Percentiles rank a stretch among this genome's conserved stretches.
Conservation (phyloP, 768 basidiomycete species). For the Rhizopogon vulgaris region DNA sequence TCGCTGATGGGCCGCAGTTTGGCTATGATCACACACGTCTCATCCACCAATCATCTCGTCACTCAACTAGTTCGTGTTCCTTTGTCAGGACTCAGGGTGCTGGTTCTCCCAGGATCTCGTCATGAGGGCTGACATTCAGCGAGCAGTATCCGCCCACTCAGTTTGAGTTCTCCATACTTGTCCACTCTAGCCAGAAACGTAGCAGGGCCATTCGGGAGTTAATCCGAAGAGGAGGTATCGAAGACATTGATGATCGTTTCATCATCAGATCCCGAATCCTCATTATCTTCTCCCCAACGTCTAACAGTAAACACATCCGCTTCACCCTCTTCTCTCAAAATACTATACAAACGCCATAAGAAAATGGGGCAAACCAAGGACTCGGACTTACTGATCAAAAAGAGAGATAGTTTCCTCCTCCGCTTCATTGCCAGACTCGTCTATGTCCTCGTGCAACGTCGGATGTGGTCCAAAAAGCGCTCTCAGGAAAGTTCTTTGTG, state of each 20-base stretch:
- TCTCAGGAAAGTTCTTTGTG: slow-evolving; percentile 31
- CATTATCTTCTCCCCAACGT: slow-evolving; percentile 29
- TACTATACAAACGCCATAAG: slow-evolving; percentile 32
- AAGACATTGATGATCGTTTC: background rate
- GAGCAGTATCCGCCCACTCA: no score
- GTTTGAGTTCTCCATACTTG: no score
- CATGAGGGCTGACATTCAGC: no score
- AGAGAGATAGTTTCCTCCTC: slow-evolving; percentile 47
- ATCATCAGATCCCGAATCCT: slow-evolving; percentile 14
- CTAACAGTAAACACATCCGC: slow-evolving; percentile 49
- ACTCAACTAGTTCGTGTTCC: no score
- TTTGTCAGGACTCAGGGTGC: no score
- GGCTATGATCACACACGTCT: no score
- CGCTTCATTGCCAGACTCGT: slow-evolving; percentile 35
- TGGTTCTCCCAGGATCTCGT: no score
- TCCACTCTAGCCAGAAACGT: no score
- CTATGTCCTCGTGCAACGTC: slow-evolving; percentile 21
- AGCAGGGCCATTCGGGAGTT: no score
- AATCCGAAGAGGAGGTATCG: background rate
- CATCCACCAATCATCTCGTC: no score
- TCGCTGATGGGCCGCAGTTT: no score
- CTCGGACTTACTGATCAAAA: slow-evolving; percentile 61
- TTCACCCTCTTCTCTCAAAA: slow-evolving; percentile 51
- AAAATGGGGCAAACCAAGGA: slow-evolving; percentile 5
- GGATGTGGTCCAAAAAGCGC: slow-evolving; percentile 25